phyloP scores from a whole-genome alignment of 495 filamentous ascomycete genomes.

The Xylaria sp. region DNA sequence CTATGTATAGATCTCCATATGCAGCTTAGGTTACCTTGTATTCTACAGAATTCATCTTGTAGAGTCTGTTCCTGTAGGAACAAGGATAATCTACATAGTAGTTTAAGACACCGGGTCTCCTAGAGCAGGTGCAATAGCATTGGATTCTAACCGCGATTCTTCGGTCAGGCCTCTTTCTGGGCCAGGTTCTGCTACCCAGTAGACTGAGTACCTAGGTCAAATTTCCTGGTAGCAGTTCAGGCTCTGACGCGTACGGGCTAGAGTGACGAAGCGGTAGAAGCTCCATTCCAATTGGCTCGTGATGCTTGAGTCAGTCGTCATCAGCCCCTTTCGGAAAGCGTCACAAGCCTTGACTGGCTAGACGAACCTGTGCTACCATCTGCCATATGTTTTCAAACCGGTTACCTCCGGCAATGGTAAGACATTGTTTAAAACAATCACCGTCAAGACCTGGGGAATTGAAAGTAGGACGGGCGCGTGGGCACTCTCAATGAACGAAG shows the following conservation, averaged over 20 bases:
- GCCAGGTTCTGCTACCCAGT: no score
- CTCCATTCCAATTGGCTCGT: constrained; percentile 2
- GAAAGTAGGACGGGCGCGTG: background rate
- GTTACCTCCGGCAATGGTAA: background rate
- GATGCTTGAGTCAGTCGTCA: background rate
- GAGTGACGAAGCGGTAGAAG: background rate
- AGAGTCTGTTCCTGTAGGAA: background rate
- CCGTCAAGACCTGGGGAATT: background rate
- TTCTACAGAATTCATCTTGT: background rate
- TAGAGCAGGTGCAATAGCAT: background rate
- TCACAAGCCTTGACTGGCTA: background rate
- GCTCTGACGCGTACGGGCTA: background rate
- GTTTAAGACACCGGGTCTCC: background rate
- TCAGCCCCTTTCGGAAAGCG: constrained; percentile 6
- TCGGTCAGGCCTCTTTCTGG: background rate
- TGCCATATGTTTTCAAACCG: background rate
- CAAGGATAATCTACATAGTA: background rate
- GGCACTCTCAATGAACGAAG: no score
- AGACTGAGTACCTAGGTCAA: no score
- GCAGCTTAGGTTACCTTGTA: no score
- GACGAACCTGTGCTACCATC: background rate
- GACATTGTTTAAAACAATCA: background rate
- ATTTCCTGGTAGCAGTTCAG: background rate
- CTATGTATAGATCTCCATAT: no score
- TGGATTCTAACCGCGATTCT: background rate